Conservation (phyloP, 202 grass and related monocot species). For the Eragrostis tef region DNA sequence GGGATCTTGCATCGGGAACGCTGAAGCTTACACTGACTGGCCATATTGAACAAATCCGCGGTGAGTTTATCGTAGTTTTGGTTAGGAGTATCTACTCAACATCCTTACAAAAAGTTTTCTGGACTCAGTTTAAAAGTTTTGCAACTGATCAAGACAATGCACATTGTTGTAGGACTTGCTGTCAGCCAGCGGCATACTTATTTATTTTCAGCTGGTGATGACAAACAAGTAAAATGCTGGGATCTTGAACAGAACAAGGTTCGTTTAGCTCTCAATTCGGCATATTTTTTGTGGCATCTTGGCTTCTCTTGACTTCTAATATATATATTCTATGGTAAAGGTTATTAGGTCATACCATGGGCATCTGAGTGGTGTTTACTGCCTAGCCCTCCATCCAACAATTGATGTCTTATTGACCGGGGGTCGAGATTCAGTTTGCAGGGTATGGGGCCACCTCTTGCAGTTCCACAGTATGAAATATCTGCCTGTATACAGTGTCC, state of each 20-base stretch:
- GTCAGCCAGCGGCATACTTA: conserved; percentile 94
- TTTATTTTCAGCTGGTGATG: conserved; percentile 99
- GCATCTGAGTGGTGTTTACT: conserved; percentile 97
- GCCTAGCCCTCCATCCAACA: conserved; percentile 91
- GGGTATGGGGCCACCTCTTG: conserved; percentile 59
- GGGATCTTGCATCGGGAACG: conserved; percentile 91
- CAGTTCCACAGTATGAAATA: conserved; percentile 34
- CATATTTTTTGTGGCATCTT: conserved; percentile 25
- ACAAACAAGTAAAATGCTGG: conserved; percentile 99
- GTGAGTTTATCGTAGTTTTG: conserved; percentile 55
- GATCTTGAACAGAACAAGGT: conserved; percentile 99
- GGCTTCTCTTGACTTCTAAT: conserved; percentile 13
- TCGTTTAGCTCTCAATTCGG: conserved; percentile 16
- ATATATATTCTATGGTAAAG: conserved; percentile 52
- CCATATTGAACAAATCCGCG: conserved; percentile 92
- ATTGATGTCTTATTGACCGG: conserved; percentile 90
- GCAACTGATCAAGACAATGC: conserved; percentile 12
- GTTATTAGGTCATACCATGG: conserved; percentile 98
- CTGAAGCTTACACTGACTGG: conserved; percentile 97
- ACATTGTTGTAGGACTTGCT: conserved; percentile 73
- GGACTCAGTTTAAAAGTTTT: not conserved
- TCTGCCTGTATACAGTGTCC: not conserved
- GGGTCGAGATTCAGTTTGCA: conserved; percentile 97
- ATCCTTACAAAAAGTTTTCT: conserved; percentile 23
- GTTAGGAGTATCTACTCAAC: conserved; percentile 10